Evolutionary conservation across 2,329 filamentous ascomycete species (phyloP), one percentile per base, ranked within the genome.

Genomic region (Xylaria sp.): DNA sequence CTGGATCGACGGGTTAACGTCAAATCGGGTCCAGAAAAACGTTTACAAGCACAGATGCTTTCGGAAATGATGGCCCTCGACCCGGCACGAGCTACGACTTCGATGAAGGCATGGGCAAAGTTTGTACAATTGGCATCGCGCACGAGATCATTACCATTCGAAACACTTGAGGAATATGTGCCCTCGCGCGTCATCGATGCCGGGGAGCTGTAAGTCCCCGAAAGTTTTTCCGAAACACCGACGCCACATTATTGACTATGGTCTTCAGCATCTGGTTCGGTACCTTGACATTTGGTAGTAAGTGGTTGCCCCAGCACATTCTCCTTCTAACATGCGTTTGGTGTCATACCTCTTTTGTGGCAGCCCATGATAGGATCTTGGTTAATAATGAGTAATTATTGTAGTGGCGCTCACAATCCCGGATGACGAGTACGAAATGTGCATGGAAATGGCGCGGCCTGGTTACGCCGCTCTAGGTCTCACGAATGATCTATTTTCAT

Each of bases 401-500:
- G 43, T 46, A 46, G 43, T 74, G 67, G 76, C 68, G 0, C 67
- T 80, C 14, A 75, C 69, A 1, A 78, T 79, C 25, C 76, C 76
- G 14, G 70, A 75, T 3, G 53, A 74, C 4, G 77, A 80, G 43
- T 51, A 71, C 6, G 71, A 74, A 0, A 60, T 72, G 3, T 74
- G 71, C 35, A 70, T 64, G 40, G 59, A 73, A 61, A 69, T 77
- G 7, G 66, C 67, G 38, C 50, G 62, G 40, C 70, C 75, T 5
- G 76, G 67, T 1, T 77, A 68, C 14, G 65, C 67, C 9, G 72
- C 72, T n/a, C 49, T 74, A 14, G 70, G 70, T 4, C 70, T 80
- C 8, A 72, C 70, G 8, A 80, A 80, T 53, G 78, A 80, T 64
- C 67, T 80, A 9, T 78, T 72, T 56, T 80, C 78, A 0, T 79